Evolutionary conservation across 129 eudicot species (phyloP), one percentile per base, ranked within the genome.

Genomic region (Flaveria linearis): DNA sequence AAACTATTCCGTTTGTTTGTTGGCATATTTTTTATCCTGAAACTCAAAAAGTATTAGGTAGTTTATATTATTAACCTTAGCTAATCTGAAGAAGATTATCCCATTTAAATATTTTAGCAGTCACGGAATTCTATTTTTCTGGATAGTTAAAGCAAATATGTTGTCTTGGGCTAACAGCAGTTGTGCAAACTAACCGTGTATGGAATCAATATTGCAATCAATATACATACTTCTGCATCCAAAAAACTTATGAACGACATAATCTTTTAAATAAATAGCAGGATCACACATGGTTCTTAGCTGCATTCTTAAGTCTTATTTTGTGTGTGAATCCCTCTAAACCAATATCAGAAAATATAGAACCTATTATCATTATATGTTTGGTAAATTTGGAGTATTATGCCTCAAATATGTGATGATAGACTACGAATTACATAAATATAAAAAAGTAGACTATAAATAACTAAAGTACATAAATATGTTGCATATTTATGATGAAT

Each of bases 401-500:
- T 20, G 63, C 20, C 20, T 56, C 18, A 18, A 53, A 56, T 22
- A 18, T 6, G 30, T 57, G 63, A 20, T 57, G 30, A 10, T 18
- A 56, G 2, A 8, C 28, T 56, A 36, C 41, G 7, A 36, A 36
- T 36, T 36, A 36, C 41, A 36, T 36, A 36, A 36, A 36, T 3
- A 9, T 23, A 23, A 1, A 25, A 22, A 60, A 60, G 12, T 60
- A 60, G 13, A 60, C 36, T 22, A 28, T 57, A 52, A 52, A 52
- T 52, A 52, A 2, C 62, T 56, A 11, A 60, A 25, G 41, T 25
- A 12, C n/a, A 23, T 25, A 63, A 28, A 63, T 36, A 63, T 63
- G 69, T 63, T 63, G 69, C 71, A 67, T 17, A 28, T 80, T 3
- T 42, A 53, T 33, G 63, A 43, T 73, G 42, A 74, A 9, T 80